Evolutionary conservation across 805 yeast species (phyloP), one percentile per base, ranked within the genome.

Genomic region (Teunomyces funiuensis): DNA sequence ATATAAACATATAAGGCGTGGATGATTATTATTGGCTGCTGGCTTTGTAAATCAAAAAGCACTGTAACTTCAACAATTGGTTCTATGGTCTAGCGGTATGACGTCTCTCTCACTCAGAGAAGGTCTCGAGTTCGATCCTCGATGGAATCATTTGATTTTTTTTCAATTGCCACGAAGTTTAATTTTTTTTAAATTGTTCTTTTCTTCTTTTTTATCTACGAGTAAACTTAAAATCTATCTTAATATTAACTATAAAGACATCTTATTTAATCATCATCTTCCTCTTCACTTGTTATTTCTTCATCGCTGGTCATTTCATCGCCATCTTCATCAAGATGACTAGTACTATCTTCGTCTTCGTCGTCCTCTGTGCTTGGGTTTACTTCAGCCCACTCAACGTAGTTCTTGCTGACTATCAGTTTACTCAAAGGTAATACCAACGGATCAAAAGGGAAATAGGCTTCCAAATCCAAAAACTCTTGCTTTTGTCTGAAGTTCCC

Each of bases 371-470:
- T 75, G 34, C 58, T 60, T 5, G 74, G 74, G 40, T 70, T 68
- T 15, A 69, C 75, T 28, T 66, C 66, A 5, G 65, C 55, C 98
- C 98, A 91, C 53, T 89, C 93, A 19, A 90, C 80, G 40, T 68
- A 71, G 44, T 74, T 73, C 5, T 65, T 71, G 23, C 73, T 68
- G 42, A 93, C 65, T 25, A 79, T 59, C 28, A 65, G 60, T 52
- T 82, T 79, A 36, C 87, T 77, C 8, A 64, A 64, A 33, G 82
- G 84, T 47, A 91, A 73, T 38, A 85, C 79, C 46, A 93, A 64
- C 1, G 99, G 99, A 68, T 91, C 98, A 60, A 87, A 91, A 9
- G 99, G 99, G 64, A 91, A 91, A 60, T 88, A 91, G n/a, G 93
- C 89, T 60, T 90, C 97, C 39, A 91, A 71, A 54, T 88, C 95